A percentile compares a stretch with the other conserved stretches of the same genome.
Conservation (phyloP, 768 basidiomycete species). For the Boletus rex-veris region DNA sequence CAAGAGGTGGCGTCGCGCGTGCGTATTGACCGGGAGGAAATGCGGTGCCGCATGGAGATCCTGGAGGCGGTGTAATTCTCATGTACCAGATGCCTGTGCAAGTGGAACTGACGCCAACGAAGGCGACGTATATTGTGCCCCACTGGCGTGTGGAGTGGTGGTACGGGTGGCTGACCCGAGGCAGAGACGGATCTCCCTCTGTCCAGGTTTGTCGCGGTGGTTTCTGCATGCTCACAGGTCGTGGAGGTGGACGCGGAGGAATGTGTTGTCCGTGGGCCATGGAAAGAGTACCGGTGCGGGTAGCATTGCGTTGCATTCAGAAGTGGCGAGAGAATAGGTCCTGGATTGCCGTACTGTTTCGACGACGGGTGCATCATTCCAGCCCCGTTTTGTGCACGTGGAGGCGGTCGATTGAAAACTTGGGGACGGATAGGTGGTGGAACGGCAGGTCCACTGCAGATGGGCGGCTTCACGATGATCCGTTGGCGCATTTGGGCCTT, state of each 20-base stretch:
- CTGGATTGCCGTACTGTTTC: conserved; percentile 52
- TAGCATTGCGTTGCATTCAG: conserved; percentile 55
- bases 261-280: conserved; percentile 36
- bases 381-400: conserved; percentile 41
- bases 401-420: conserved; percentile 40
- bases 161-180: conserved; percentile 33
- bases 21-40: conserved; percentile 36
- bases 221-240: conserved; percentile 36
- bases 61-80: conserved; percentile 26
- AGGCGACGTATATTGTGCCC: conserved; percentile 27
- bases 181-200: conserved; percentile 25
- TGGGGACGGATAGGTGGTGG: conserved; percentile 43
- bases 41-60: too few species aligned
- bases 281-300: conserved; percentile 52
- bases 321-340: conserved; percentile 86
- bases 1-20: conserved; percentile 43
- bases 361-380: conserved; percentile 81
- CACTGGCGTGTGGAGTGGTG: conserved; percentile 33
- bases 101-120: conserved; percentile 26
- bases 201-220: conserved; percentile 38
- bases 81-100: conserved; percentile 35
- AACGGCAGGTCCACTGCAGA: conserved; percentile 35
- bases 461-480: conserved; percentile 38
- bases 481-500: conserved; percentile 10
- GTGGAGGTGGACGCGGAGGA: conserved; percentile 47